These are phyloP conservation scores for Xerocomellus dryophilus DNA, from an alignment of 768 basidiomycete genomes.

Conservation along the genomic window DNA sequence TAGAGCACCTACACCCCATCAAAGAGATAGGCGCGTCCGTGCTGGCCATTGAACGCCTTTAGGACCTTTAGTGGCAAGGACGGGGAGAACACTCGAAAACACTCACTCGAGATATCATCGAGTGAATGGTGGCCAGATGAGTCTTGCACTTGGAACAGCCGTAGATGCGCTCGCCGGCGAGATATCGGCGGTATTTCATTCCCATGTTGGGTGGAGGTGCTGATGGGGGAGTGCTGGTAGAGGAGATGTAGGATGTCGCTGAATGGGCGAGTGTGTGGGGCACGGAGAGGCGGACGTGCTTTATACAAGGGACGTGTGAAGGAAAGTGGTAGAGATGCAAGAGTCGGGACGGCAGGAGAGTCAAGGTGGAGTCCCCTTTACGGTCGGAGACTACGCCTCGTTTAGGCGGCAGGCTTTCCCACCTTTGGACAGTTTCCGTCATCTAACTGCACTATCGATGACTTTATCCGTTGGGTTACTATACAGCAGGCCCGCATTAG, in stretches of 20 bases:
- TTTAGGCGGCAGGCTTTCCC: constrained; percentile 27
- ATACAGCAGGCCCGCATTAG: not conserved
- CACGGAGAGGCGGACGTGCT: constrained; percentile 10
- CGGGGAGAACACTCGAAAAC: not conserved
- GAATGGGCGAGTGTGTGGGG: not conserved
- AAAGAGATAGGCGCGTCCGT: constrained; percentile 93
- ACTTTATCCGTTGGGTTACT: not conserved
- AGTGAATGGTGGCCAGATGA: constrained; percentile 86
- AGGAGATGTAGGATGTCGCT: constrained; percentile 1
- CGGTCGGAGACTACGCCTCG: constrained; percentile 20
- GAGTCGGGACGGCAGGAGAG: constrained; percentile 9
- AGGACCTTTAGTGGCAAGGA: constrained; percentile 15
- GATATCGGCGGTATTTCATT: constrained; percentile 85
- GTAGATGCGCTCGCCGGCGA: constrained; percentile 80
- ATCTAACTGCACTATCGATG: constrained; percentile 5
- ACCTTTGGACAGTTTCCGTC: constrained; percentile 14
- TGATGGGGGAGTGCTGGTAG: not conserved
- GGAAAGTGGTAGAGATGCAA: constrained; percentile 8
- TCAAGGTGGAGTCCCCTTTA: constrained; percentile 22
- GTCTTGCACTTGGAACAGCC: constrained; percentile 86
- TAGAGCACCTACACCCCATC: constrained; percentile 75
- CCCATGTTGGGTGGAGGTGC: constrained; percentile 54
- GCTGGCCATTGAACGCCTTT: constrained; percentile 96
- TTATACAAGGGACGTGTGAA: constrained; percentile 34
- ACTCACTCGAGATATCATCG: constrained; percentile 85